Evolutionary conservation across 208 protist species (phyloP), one percentile per base, ranked within the genome.

Genomic region (Wallacemonas sp.): DNA sequence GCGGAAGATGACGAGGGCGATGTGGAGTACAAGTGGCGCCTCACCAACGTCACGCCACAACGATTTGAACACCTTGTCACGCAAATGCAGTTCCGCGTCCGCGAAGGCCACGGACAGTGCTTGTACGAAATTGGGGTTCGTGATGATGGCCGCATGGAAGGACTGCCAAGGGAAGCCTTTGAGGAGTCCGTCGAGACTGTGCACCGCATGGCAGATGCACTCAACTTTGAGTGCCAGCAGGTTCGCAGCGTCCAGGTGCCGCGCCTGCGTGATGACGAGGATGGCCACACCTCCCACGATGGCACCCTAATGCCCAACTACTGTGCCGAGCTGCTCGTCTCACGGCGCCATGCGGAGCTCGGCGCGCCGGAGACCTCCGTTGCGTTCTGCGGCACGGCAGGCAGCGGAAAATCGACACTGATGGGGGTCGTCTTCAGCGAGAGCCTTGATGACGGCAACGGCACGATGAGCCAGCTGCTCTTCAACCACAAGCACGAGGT

Each of bases 401-500:
- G 82, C 17, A 84, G 81, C 44, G 94, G 94, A 36, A 97, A 97
- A 70, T 94, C 88, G 6, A 96, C 91, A 1, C 68, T 97, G 26
- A 88, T 94, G 66, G 77, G 75, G 28, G 83, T 91, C 26, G 66
- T 94, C 2, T 77, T 95, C 39, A 86, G 68, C 31, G 73, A 75
- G 12, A 61, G 62, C 31, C 77, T 95, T 0, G 93, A 97, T 62
- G 79, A 97, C 66, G 91, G 90, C 41, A 49, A 68, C 45, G 93
- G 93, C 11, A 80, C 79, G 60, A 84, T 77, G 11, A 79, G 93
- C 15, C 85, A 96, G 49, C 62, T 72, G 0, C 75, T 98, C 14
- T 98, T 98, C 72, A 95, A 90, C 61, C 98, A 99, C 90, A 96
- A 96, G 55, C 98, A 99, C 73, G 97, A 99, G 70, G 70, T 98